Base-by-base conservation (phyloP, 768 basidiomycete genomes). In the Mycena venus region DNA sequence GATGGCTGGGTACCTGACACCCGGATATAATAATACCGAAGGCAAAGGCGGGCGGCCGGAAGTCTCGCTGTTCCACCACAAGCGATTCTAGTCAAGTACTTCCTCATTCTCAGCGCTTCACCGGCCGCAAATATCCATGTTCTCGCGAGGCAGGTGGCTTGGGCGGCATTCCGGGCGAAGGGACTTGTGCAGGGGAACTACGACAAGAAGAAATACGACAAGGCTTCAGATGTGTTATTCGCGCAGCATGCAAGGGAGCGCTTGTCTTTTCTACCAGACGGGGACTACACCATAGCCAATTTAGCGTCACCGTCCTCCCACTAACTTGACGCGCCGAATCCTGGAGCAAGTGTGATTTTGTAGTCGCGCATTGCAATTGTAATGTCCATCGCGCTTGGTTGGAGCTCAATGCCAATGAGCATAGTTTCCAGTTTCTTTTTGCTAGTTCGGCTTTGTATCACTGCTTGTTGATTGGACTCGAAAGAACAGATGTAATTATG, bases 221-320 rank as follows among this genome's bases (percentile, higher is more conserved):
- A 90, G 85, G 79, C 91, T 90, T 86, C 87, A 90, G 31, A 89
- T 88, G 34, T 82, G 80, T 77, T 92, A 90, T 72, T 91, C 88
- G 68, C 87, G 85, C 0, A 72, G 19, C 40, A 49, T 21, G 70
- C 64, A 2, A 6, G 70, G 42, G 70, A 72, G 63, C 62, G 63
- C 32, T 11, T 72, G 42, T 58, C 70, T 0, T 72, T 72, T 36
- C 14, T 72, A 23, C 70, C 70, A 0, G 70, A 72, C 4, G 64
- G 64, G 2, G 29, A 29, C 56, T 72, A n/a, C 53, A 6, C 36
- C 23, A n/a, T 64, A 2, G 69, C 2, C n/a, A 63, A 70, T 42
- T 36, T 70, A 29, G 68, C 67, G 4, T 68, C 67, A 23, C 36
- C 36, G 36, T n/a, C n/a, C n/a, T n/a, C n/a, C n/a, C n/a, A n/a